Evolutionary conservation across 2,329 filamentous ascomycete species (phyloP), one percentile per base, ranked within the genome.

Genomic region (Capronia americana): DNA sequence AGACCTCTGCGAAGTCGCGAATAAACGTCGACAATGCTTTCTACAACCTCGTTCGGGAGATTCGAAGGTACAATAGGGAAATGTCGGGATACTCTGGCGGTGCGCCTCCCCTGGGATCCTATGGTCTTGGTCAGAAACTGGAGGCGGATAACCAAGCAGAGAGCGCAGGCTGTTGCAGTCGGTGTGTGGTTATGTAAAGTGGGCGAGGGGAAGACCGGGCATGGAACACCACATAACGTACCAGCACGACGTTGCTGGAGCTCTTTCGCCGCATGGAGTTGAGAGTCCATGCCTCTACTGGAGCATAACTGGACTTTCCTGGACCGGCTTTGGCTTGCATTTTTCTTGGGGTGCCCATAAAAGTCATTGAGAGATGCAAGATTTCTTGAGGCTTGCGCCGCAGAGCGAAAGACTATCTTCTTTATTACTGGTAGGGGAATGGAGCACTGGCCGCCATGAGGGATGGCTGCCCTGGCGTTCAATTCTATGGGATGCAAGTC

Each of bases 21-120:
- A 96, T 95, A 84, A 97, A 98, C 78, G 95, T 99, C 75, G 95
- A 99, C 81, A 93, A 96, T 82, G 93, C 94, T 63, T 99, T 99
- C 83, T 98, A 94, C 86, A 93, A 98, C 78, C 93, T 98, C 74
- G 95, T 99, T 66, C 91, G 95, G 78, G 95, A 98, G 79, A 99
- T 99, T 77, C 89, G 95, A 81, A 91, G 92, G 81, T 98, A 96
- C 83, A 98, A 99, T 88, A 94, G 95, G 79, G 94, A 98, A 78
- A 96, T 97, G 89, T 93, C 93, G 68, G 88, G 89, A 72, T 83
- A 87, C 74, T 83, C 85, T 68, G 83, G 88, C 69, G 87, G 88
- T 73, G 83, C 82, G 67, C 74, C 89, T 85, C 70, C 82, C 58
- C 75, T 79, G 64, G 92, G 93, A 80, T 89, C 95, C 85, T 91